Conservation (phyloP, 768 basidiomycete genomes). For the Hericium coralloides region DNA sequence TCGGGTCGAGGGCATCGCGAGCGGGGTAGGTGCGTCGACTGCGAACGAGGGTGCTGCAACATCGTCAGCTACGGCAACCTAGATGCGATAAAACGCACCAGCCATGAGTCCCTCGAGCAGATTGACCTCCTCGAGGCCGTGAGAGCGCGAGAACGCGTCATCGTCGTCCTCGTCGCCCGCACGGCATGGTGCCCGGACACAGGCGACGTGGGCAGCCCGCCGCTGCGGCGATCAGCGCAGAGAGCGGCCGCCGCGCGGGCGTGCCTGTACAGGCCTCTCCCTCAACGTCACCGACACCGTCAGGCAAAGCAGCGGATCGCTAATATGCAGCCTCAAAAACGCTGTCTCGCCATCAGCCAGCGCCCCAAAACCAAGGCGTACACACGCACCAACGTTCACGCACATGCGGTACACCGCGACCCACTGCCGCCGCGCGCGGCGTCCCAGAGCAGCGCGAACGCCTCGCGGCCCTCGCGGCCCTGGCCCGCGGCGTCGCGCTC, state of each 20-base stretch:
- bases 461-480: constrained; percentile 28
- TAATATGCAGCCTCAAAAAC: constrained; percentile 53
- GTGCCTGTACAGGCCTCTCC: constrained; percentile 57
- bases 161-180: constrained; percentile 25
- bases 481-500: constrained; percentile 31
- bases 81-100: constrained; percentile 31
- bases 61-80: constrained; percentile 7
- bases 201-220: constrained; percentile 24
- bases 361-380: neutral
- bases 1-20: constrained; percentile 60
- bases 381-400: constrained; percentile 66
- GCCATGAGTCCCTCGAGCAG: constrained; percentile 57
- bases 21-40: constrained; percentile 16
- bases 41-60: constrained; percentile 37
- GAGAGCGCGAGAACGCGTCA: constrained; percentile 29
- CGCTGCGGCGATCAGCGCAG: constrained; percentile 24
- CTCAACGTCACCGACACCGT: constrained; percentile 85
- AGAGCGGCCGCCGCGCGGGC: constrained; percentile 27
- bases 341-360: constrained; percentile 2
- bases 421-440: constrained; percentile 52
- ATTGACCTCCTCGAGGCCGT: constrained; percentile 60
- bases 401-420: constrained; percentile 72
- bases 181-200: constrained; percentile 21
- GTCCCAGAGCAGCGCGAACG: constrained; percentile 61
- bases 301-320: constrained; percentile 73